A percentile compares a stretch with the other conserved stretches of the same genome.
phyloP scores from a whole-genome alignment of 148 eudicot genomes.

The Dianthus caryophyllus region DNA sequence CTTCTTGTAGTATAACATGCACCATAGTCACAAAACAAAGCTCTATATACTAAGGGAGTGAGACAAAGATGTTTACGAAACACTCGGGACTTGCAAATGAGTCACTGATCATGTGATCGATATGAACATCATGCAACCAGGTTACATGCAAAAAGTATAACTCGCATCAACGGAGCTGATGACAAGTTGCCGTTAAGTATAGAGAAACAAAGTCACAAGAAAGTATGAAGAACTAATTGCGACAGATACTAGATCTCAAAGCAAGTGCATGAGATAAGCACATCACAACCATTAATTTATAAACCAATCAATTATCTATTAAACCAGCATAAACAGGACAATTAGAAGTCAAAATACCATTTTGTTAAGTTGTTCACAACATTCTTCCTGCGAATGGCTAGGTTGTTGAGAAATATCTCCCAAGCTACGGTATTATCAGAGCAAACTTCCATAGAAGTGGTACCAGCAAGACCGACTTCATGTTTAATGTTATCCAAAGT shows the following conservation, averaged over 20 bases:
- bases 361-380: constrained; percentile 49
- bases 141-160: neutral
- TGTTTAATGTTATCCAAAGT: constrained; percentile 23
- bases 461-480: constrained; percentile 25
- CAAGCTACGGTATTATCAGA: constrained; percentile 36
- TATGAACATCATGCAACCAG: neutral
- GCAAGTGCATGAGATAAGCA: constrained; percentile 3
- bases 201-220: neutral
- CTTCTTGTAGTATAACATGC: neutral
- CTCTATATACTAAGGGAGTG: neutral
- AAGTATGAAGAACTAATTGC: neutral
- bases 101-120: neutral
- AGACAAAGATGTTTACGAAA: neutral
- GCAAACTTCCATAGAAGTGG: constrained; percentile 32
- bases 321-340: constrained; percentile 4
- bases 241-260: neutral
- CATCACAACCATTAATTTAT: neutral
- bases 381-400: constrained; percentile 48
- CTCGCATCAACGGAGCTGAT: neutral
- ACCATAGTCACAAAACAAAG: neutral
- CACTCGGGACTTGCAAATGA: neutral
- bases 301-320: neutral
- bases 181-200: neutral
- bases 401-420: constrained; percentile 48
- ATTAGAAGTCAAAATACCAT: constrained; percentile 48